Evolutionary conservation across 148 eudicot genomes (phyloP), one percentile per base, ranked within the genome.

Genomic region (Arctostaphylos glauca): DNA sequence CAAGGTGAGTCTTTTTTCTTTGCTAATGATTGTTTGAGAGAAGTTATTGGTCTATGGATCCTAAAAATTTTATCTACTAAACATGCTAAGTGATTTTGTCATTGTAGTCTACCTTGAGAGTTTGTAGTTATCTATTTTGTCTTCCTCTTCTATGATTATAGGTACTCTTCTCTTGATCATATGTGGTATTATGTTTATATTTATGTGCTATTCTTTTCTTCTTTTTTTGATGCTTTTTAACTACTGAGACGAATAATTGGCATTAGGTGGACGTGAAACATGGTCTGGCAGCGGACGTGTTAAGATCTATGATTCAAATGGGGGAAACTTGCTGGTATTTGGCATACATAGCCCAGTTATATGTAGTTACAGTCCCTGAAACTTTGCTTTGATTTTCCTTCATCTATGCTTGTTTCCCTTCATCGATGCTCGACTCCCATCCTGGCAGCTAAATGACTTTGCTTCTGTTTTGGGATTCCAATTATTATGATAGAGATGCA

Each of bases 251-350:
- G 60, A 62, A 60, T 78, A 25, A 72, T 66, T 84, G 67, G 38
- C 31, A 54, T 54, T 77, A 92, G 95, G 95, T 96, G 83, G 85
- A 89, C 60, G 89, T 90, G 80, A 89, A 82, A 86, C 94, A 87
- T 71, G 98, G 98, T 79, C 87, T 90, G 53, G 99, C 99, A 75
- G 90, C 86, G 38, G 94, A 93, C 81, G 85, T 90, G 31, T 84
- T 96, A 25, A 87, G 91, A 83, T 83, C 86, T 4, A 83, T 96
- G 91, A 90, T 96, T 85, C 88, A 81, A 21, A 86, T 89, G 74
- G 99, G 99, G 55, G 97, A 96, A 92, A 90, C 85, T 77, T 85
- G 93, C 87, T 89, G 95, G 95, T 92, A 50, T 52, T 53, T 84
- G 54, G 31, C 44, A 52, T 58, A 6, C 68, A 15, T 0, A 14